phyloP scores from a whole-genome alignment of 495 filamentous ascomycete species.

The Lentithecium fluviatile region DNA sequence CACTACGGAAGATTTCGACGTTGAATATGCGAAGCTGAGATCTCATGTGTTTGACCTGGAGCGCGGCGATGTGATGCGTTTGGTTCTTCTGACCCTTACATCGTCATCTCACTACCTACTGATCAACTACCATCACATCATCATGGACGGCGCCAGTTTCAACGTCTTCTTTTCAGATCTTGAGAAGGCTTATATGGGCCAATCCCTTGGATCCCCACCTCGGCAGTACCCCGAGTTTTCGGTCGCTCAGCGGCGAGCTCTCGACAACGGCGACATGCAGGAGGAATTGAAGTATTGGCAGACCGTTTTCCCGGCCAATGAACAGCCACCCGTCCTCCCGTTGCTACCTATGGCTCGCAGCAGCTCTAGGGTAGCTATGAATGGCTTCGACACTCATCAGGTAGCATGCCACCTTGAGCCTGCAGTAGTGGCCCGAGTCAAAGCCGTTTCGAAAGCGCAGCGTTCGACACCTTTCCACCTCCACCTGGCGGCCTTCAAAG shows the following conservation, averaged over 20 bases:
- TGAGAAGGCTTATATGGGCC: constrained; percentile 13
- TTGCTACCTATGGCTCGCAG: constrained; percentile 36
- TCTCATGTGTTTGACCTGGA: constrained; percentile 11
- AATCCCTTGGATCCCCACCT: neutral
- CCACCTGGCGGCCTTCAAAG: constrained; percentile 44
- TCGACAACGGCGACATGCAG: constrained; percentile 23
- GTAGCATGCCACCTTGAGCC: neutral
- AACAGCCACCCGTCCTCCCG: constrained; percentile 34
- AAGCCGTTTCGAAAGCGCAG: constrained; percentile 17
- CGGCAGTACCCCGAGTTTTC: constrained; percentile 12
- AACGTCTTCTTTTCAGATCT: constrained; percentile 17
- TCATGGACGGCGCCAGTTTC: constrained; percentile 25
- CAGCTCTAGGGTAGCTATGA: constrained; percentile 5
- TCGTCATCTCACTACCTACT: constrained; percentile 7
- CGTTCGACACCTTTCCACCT: constrained; percentile 46
- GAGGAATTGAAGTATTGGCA: constrained; percentile 40
- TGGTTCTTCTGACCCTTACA: constrained; percentile 3
- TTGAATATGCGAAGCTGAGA: neutral
- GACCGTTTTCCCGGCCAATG: constrained; percentile 18
- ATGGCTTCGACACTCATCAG: neutral
- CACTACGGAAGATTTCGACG: neutral
- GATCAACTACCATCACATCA: constrained; percentile 26
- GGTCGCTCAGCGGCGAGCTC: constrained; percentile 6
- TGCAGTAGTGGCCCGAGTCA: neutral
- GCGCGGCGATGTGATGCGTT: neutral